These are phyloP conservation scores for Chenopodium suecicum DNA, from an alignment of 148 eudicot genomes.

Conservation along the genomic window DNA sequence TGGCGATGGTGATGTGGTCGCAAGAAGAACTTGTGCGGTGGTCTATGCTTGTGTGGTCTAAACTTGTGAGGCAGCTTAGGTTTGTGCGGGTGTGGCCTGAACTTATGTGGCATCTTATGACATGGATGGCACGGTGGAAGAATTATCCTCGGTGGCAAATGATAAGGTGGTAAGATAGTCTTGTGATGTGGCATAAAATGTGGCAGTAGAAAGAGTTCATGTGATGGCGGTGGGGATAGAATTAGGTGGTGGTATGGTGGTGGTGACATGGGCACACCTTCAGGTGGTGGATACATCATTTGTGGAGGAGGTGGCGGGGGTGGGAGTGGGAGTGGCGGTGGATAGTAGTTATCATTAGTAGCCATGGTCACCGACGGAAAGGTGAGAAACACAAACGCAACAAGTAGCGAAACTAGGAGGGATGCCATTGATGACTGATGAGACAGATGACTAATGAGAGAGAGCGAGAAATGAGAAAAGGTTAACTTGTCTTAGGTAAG, in stretches of 20 bases:
- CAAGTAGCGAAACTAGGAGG: conserved; percentile 16
- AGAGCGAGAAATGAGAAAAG: background rate
- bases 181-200: conserved; percentile 32
- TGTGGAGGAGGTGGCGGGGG: background rate
- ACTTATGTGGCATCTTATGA: conserved; percentile 21
- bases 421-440: conserved; percentile 24
- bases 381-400: conserved; percentile 25
- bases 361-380: conserved; percentile 15
- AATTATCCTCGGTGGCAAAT: conserved; percentile 25
- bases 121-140: conserved; percentile 30
- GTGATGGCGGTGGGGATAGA: conserved; percentile 21
- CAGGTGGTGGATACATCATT: background rate
- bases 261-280: background rate
- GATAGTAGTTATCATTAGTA: background rate
- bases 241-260: conserved; percentile 20
- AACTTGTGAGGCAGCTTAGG: conserved; percentile 17
- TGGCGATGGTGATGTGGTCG: conserved; percentile 17
- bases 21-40: conserved; percentile 17
- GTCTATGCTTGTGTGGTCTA: conserved; percentile 11
- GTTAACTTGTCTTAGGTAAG: background rate
- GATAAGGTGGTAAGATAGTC: conserved; percentile 25
- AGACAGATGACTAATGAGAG: background rate
- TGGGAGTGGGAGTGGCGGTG: conserved; percentile 11
- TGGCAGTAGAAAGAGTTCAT: conserved; percentile 33
- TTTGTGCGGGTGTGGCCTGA: conserved; percentile 20